phyloP scores from a whole-genome alignment of 116 monocot species.

The Dioscorea cayenensis region DNA sequence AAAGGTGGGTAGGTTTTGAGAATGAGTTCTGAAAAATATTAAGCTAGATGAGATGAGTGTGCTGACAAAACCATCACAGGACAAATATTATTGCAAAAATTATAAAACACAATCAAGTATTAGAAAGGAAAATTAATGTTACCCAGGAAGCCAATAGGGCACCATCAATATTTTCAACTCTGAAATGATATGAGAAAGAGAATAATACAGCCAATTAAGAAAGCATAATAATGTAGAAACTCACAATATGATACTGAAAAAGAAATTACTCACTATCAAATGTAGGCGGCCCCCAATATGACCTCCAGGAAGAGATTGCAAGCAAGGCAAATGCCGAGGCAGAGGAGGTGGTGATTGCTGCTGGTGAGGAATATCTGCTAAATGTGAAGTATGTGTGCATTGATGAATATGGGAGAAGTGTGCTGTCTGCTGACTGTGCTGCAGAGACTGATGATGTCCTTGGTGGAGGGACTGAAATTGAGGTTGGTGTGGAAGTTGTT shows the following conservation, averaged over 20 bases:
- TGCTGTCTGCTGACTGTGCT: slow-evolving; percentile 47
- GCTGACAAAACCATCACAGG: too few relatives aligned
- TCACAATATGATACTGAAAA: not conserved
- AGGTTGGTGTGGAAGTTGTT: slow-evolving; percentile 42
- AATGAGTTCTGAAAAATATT: too few relatives aligned
- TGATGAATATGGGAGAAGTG: slow-evolving; percentile 48
- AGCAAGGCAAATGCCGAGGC: slow-evolving; percentile 52
- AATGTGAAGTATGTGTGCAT: slow-evolving; percentile 51
- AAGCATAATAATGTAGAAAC: too few relatives aligned
- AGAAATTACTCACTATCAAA: slow-evolving; percentile 40
- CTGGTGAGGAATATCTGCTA: slow-evolving; percentile 41
- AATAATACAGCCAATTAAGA: not conserved
- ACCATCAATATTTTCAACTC: not conserved
- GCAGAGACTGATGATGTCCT: slow-evolving; percentile 45
- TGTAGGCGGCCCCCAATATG: slow-evolving; percentile 62
- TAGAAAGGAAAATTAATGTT: not conserved
- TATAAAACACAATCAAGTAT: not conserved
- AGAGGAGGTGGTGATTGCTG: slow-evolving; percentile 33
- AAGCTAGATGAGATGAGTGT: too few relatives aligned
- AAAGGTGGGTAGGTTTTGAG: too few relatives aligned
- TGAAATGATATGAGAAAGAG: not conserved
- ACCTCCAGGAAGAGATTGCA: slow-evolving; percentile 48
- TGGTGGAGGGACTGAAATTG: slow-evolving; percentile 52
- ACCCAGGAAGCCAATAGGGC: not conserved
- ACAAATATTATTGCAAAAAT: too few relatives aligned